phyloP scores from a whole-genome alignment of 345 rosid genomes.

The Kandelia obovata region DNA sequence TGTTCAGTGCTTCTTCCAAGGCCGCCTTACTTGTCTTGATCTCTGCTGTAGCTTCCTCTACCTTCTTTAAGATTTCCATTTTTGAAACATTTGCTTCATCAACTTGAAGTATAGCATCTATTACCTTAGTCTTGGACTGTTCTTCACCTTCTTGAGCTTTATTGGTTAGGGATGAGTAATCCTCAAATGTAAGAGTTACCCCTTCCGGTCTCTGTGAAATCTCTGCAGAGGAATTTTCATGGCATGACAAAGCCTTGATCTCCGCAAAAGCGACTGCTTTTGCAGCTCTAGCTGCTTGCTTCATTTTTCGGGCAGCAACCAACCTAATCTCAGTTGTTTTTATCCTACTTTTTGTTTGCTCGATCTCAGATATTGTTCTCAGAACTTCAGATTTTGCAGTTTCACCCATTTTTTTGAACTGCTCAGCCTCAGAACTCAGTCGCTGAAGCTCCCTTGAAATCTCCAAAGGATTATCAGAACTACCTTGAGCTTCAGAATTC shows the following conservation, averaged over 20 bases:
- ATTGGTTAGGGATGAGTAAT: conserved; percentile 46
- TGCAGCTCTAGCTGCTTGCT: conserved; percentile 85
- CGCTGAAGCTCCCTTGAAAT: conserved; percentile 58
- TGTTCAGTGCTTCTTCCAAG: conserved; percentile 59
- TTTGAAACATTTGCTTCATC: conserved; percentile 59
- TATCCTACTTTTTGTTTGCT: conserved; percentile 55
- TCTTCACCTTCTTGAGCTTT: conserved; percentile 64
- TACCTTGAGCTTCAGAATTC: conserved; percentile 31
- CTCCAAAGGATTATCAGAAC: conserved; percentile 35
- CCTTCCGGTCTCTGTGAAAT: conserved; percentile 21
- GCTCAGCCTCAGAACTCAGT: conserved; percentile 63
- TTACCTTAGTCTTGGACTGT: conserved; percentile 46
- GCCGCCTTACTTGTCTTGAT: conserved; percentile 53
- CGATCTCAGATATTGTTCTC: conserved; percentile 64
- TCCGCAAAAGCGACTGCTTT: conserved; percentile 77
- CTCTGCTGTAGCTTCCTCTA: conserved; percentile 61
- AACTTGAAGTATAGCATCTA: conserved; percentile 56
- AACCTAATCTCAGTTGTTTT: conserved; percentile 69
- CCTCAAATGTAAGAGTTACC: conserved; percentile 67
- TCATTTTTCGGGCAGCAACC: conserved; percentile 82
- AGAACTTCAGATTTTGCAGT: conserved; percentile 50
- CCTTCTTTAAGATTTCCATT: conserved; percentile 46
- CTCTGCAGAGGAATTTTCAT: conserved; percentile 24
- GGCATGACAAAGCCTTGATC: conserved; percentile 56
- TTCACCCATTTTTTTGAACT: conserved; percentile 59